A percentile compares a stretch with the other conserved stretches of the same genome.
Conservation (phyloP, 2,329 filamentous ascomycete genomes). For the Ophidiomyces ophidiicola region DNA sequence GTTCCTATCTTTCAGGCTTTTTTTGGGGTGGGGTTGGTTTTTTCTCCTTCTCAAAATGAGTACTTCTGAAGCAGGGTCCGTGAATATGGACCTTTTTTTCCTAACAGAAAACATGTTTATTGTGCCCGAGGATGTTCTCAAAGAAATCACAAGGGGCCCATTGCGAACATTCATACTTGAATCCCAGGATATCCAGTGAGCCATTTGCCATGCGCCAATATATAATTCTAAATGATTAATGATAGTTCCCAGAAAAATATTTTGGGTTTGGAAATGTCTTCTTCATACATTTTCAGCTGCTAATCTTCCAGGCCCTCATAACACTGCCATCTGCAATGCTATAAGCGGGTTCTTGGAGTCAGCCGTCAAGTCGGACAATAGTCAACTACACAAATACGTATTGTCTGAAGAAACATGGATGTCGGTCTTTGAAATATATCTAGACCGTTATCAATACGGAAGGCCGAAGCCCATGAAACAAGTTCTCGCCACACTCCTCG, state of each 20-base stretch:
- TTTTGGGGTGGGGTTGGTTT: too few relatives aligned
- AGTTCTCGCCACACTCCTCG: slow-evolving; percentile 31
- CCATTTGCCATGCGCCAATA: neutral
- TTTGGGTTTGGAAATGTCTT: slow-evolving; percentile 30
- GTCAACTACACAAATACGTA: slow-evolving; percentile 24
- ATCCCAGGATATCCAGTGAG: slow-evolving; percentile 9
- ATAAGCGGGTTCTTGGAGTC: slow-evolving; percentile 34
- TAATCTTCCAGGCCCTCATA: slow-evolving; percentile 30
- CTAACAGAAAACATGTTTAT: neutral
- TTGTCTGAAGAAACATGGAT: slow-evolving; percentile 29
- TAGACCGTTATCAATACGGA: slow-evolving; percentile 32
- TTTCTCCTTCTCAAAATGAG: neutral
- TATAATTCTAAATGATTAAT: slow-evolving; percentile 1
- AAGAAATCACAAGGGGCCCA: slow-evolving; percentile 12
- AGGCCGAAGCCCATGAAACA: slow-evolving; percentile 37
- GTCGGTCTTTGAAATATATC: slow-evolving; percentile 29
- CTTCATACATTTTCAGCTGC: slow-evolving; percentile 31
- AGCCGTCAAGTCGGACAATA: slow-evolving; percentile 23
- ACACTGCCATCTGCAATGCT: slow-evolving; percentile 34
- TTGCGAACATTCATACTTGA: slow-evolving; percentile 11
- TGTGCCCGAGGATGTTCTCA: slow-evolving; percentile 10
- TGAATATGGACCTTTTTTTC: slow-evolving; percentile 2
- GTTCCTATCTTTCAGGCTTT: neutral
- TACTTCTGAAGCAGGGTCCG: neutral
- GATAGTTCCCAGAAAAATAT: slow-evolving; percentile 15